Conservation (phyloP, 331 rosid species). For the Quercus tomentella region DNA sequence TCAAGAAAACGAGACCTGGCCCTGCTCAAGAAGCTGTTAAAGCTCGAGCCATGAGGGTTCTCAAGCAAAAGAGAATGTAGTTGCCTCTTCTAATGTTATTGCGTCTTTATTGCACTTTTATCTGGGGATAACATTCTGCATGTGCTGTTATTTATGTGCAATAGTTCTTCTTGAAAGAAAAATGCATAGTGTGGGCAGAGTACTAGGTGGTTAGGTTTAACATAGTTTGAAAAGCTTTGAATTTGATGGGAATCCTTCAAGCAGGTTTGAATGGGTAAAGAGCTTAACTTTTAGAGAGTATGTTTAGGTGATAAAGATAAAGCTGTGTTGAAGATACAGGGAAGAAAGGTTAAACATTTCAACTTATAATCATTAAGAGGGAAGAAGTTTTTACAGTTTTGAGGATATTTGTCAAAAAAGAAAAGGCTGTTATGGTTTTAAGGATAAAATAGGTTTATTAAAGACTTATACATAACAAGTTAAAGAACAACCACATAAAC, state of each 20-base stretch:
- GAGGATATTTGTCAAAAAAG: too few relatives aligned
- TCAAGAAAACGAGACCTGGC: slow-evolving; percentile 95
- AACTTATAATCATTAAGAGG: not conserved
- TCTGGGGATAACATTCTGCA: not conserved
- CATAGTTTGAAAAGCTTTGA: not conserved
- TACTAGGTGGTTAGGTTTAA: not conserved
- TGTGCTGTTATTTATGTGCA: not conserved
- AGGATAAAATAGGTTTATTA: not conserved
- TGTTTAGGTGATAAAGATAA: not conserved
- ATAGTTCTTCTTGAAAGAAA: not conserved
- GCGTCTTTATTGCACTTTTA: not conserved
- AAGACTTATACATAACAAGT: not conserved
- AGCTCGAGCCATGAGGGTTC: slow-evolving; percentile 93
- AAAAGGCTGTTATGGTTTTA: not conserved
- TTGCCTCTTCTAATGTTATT: slow-evolving; percentile 13
- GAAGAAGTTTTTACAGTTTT: not conserved
- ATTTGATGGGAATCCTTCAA: not conserved
- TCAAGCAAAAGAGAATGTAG: slow-evolving; percentile 92
- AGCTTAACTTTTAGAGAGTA: not conserved
- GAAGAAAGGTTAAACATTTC: not conserved
- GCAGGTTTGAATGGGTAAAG: not conserved
- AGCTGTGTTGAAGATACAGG: not conserved
- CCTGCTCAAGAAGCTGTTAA: slow-evolving; percentile 89
- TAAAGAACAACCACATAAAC: not conserved
- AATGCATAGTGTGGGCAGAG: not conserved